phyloP scores from a whole-genome alignment of 2,329 filamentous ascomycete species.

The Fusarium tanahbumbuense region DNA sequence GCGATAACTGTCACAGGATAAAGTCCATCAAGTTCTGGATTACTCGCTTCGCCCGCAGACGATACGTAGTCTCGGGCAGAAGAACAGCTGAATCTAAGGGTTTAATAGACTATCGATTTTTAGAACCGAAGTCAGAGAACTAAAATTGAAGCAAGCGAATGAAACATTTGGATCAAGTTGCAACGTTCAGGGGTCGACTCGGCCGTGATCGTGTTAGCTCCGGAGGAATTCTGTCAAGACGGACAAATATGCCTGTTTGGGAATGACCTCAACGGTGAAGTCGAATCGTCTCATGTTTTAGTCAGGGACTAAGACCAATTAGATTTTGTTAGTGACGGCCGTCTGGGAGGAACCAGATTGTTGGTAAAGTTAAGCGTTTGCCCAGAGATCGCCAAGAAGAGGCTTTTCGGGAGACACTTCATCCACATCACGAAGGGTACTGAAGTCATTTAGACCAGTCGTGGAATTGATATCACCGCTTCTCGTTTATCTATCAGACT shows the following conservation, averaged over 20 bases:
- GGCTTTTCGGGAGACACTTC: background rate
- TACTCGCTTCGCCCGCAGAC: constrained; percentile 5
- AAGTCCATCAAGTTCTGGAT: constrained; percentile 9
- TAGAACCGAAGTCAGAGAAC: background rate
- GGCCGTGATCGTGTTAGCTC: constrained; percentile 5
- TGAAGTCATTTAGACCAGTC: background rate
- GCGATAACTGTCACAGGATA: background rate
- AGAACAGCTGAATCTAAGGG: constrained; percentile 1
- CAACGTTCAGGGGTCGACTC: background rate
- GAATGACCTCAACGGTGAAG: background rate
- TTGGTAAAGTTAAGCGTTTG: background rate
- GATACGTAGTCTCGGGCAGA: background rate
- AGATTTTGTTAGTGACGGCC: background rate
- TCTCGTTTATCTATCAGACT: background rate
- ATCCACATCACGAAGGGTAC: too few relatives aligned
- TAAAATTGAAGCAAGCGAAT: constrained; percentile 5
- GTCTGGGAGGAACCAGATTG: background rate
- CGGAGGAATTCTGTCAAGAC: constrained; percentile 8
- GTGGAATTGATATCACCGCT: accelerated
- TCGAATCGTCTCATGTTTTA: background rate
- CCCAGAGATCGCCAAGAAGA: background rate
- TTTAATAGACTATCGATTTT: constrained; percentile 12
- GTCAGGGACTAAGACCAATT: background rate
- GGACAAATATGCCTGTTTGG: constrained; percentile 9
- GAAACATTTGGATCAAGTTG: background rate